These are phyloP conservation scores for Metroxylon sagu DNA, from an alignment of 176 grass and related monocot species.

Conservation along the genomic window DNA sequence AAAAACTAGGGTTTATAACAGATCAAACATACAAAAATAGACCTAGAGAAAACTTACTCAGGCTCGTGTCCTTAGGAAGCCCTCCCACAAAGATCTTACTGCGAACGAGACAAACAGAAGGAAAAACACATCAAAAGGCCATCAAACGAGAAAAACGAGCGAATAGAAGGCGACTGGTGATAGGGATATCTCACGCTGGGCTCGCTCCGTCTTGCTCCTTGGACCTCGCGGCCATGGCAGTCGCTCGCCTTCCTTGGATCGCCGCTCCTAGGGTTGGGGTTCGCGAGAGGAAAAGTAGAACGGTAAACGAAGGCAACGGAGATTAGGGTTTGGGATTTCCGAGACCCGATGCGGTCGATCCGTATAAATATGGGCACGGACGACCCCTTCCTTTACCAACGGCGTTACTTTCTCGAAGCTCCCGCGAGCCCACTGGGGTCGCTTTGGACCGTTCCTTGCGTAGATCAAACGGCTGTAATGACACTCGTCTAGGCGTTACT, in stretches of 20 bases:
- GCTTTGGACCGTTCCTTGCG: too few relatives aligned
- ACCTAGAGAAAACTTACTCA: conserved; percentile 27
- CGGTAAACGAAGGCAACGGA: neutral
- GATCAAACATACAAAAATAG: neutral
- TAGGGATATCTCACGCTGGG: conserved; percentile 43
- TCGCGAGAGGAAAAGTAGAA: neutral
- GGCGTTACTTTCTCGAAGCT: too few relatives aligned
- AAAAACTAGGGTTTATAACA: neutral
- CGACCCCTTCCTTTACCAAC: too few relatives aligned
- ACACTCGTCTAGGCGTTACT: too few relatives aligned
- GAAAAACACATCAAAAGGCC: conserved; percentile 6
- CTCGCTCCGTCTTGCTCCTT: conserved; percentile 72
- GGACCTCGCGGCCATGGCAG: conserved; percentile 44
- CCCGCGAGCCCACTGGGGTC: too few relatives aligned
- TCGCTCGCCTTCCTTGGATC: neutral
- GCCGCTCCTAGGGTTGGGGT: conserved; percentile 19
- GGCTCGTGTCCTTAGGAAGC: conserved; percentile 63
- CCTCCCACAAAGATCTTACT: conserved; percentile 93
- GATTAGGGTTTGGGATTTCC: too few relatives aligned
- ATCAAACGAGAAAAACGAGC: neutral
- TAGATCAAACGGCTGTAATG: too few relatives aligned
- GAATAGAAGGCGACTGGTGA: neutral
- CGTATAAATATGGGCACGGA: too few relatives aligned
- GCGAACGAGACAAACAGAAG: neutral
- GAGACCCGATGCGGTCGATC: too few relatives aligned